Evolutionary conservation across 257 asterid genomes (phyloP), one percentile per base, ranked within the genome.

Genomic region (Voacanga thouarsii): DNA sequence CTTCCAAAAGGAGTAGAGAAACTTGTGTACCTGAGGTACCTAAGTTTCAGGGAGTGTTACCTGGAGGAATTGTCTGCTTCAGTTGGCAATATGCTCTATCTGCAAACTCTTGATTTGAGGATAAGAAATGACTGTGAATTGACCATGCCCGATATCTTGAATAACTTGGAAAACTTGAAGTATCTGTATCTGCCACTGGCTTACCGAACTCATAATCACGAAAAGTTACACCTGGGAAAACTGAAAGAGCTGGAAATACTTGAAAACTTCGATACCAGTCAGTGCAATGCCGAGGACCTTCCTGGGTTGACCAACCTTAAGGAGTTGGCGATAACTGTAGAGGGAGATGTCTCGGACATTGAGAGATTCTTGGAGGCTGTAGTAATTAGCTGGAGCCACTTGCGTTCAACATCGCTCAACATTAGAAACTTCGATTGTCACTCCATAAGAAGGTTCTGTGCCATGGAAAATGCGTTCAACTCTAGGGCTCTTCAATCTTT

Each of bases 101-200:
- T 87, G 77, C 75, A 79, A 68, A 82, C 76, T 64, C 85, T 87
- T 10, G 86, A 87, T 75, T 71, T 87, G 7, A 75, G 83, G 41
- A 78, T 82, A 14, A 45, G 30, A 14, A 51, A 7, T 0, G 21
- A 23, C 0, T n/a, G 41, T 26, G 19, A 33, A 43, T 6, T 63
- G 28, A 75, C 15, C 26, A 45, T 80, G 21, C 80, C 80, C n/a
- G 0, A 80, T 37, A 53, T 75, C 53, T 30, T 80, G 33, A 49
- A 23, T 26, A 69, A 47, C n/a, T 43, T 81, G 76, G 6, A 8
- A 41, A 56, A 70, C n/a, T 37, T 86, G 75, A 28, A 26, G 43
- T 71, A 80, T 56, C 81, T 88, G 14, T 85, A 84, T 67, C 72
- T 88, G 6, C 87, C 87, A 12, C 8, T 2, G 12, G 0, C 6